phyloP scores from a whole-genome alignment of 1,139 yeast genomes.

The Chernovozyma sophiae-reginae region DNA sequence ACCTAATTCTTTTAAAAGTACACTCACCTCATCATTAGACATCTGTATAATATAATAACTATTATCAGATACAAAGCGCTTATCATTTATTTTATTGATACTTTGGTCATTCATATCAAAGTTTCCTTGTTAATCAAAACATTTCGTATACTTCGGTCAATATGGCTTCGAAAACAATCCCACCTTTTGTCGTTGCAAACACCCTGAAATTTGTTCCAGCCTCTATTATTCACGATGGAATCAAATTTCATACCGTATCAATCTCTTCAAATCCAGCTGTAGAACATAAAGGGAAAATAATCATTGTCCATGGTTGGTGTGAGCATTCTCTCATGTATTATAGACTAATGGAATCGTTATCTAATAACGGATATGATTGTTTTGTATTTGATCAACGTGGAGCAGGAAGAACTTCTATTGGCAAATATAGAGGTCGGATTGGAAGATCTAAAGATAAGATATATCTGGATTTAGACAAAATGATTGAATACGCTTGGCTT shows the following conservation, averaged over 20 bases:
- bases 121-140: no score
- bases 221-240: conserved; percentile 10
- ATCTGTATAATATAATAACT: no score
- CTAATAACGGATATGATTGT: conserved; percentile 17
- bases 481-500: conserved; percentile 14
- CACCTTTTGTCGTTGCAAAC: neutral
- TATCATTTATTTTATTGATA: no score
- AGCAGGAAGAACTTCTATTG: conserved; percentile 17
- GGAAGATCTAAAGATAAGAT: conserved; percentile 11
- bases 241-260: conserved; percentile 14
- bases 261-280: conserved; percentile 2
- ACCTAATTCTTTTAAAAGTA: no score
- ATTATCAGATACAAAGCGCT: no score
- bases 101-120: no score
- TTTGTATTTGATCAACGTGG: conserved; percentile 21
- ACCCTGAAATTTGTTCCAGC: neutral
- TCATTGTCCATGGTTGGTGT: conserved; percentile 23
- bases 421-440: conserved; percentile 15
- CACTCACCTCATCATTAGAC: no score
- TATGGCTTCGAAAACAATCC: no score
- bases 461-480: conserved; percentile 16
- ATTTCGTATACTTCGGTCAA: no score
- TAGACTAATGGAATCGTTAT: conserved; percentile 16
- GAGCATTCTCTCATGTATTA: conserved; percentile 19
- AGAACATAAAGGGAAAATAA: conserved; percentile 12